Evolutionary conservation across 2,329 filamentous ascomycete genomes (phyloP).

Genomic region (Xylaria sp.): DNA sequence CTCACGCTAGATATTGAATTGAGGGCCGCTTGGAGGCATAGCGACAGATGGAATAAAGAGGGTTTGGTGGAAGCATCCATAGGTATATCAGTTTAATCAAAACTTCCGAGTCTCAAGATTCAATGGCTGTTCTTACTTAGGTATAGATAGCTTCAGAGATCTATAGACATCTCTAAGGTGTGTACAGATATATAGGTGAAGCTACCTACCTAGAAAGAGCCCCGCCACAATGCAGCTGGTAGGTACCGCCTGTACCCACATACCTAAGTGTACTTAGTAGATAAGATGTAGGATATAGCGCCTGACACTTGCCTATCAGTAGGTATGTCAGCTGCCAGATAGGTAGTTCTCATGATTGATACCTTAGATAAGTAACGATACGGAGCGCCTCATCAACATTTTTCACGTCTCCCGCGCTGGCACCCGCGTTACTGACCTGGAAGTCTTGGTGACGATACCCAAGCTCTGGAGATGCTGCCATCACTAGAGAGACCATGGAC

Average conservation of each 20-base stretch:
- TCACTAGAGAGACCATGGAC: conserved; percentile 31
- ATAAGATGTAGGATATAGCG: too few relatives aligned
- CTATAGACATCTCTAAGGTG: too few relatives aligned
- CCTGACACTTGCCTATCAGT: conserved; percentile 25
- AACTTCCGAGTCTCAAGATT: neutral
- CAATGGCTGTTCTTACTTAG: too few relatives aligned
- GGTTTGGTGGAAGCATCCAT: neutral
- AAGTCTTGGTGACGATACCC: conserved; percentile 19
- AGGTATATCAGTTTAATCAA: neutral
- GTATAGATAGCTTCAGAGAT: too few relatives aligned
- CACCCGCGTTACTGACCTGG: conserved; percentile 14
- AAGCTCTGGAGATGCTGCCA: conserved; percentile 28
- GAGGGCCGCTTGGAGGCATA: neutral
- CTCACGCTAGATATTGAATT: neutral
- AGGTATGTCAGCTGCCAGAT: conserved; percentile 21
- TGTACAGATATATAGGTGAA: too few relatives aligned
- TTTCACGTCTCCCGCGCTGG: conserved; percentile 12
- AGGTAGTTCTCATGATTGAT: neutral
- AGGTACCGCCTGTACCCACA: too few relatives aligned
- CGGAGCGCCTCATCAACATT: conserved; percentile 21
- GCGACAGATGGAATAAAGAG: neutral
- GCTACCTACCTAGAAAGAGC: neutral
- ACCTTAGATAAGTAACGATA: too few relatives aligned
- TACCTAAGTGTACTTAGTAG: too few relatives aligned
- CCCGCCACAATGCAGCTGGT: neutral